Evolutionary conservation across 1,284 basidiomycete species (phyloP).

Genomic region (Moesziomyces sp.): DNA sequence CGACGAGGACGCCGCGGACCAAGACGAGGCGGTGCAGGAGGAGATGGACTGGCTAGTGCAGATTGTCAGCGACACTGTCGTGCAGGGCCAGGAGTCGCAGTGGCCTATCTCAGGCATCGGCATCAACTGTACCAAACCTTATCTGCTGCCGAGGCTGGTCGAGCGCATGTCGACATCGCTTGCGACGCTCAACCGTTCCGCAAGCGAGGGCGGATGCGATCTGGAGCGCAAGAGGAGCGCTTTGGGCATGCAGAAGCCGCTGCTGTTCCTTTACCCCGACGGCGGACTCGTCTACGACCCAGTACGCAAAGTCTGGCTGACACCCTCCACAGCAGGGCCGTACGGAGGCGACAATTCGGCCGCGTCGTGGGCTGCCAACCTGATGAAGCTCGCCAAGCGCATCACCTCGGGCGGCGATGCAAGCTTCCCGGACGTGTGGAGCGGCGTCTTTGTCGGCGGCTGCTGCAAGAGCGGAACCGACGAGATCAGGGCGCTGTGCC

Average conservation of each 20-base stretch:
- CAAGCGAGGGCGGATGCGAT: slow-evolving; percentile 21
- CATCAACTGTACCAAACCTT: slow-evolving; percentile 63
- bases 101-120: slow-evolving; percentile 55
- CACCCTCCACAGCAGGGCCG: slow-evolving; percentile 17
- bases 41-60: slow-evolving; percentile 49
- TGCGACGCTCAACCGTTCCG: slow-evolving; percentile 18
- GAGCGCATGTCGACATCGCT: slow-evolving; percentile 43
- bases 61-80: slow-evolving; percentile 34
- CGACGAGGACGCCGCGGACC: slow-evolving; percentile 18
- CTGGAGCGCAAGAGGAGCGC: slow-evolving; percentile 12
- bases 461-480: slow-evolving; percentile 58
- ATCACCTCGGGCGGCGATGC: slow-evolving; percentile 8
- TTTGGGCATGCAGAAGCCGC: slow-evolving; percentile 27
- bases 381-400: slow-evolving; percentile 43
- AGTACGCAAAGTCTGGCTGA: slow-evolving; percentile 46
- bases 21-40: slow-evolving; percentile 27
- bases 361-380: slow-evolving; percentile 38
- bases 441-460: slow-evolving; percentile 53
- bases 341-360: slow-evolving; percentile 27
- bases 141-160: slow-evolving; percentile 40
- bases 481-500: slow-evolving; percentile 49
- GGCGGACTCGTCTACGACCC: slow-evolving; percentile 62
- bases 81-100: slow-evolving; percentile 29
- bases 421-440: slow-evolving; percentile 31
- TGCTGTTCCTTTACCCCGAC: slow-evolving; percentile 61